Evolutionary conservation across 305 asterid species (phyloP), one percentile per base, ranked within the genome.

Genomic region (Ilex paraguariensis): DNA sequence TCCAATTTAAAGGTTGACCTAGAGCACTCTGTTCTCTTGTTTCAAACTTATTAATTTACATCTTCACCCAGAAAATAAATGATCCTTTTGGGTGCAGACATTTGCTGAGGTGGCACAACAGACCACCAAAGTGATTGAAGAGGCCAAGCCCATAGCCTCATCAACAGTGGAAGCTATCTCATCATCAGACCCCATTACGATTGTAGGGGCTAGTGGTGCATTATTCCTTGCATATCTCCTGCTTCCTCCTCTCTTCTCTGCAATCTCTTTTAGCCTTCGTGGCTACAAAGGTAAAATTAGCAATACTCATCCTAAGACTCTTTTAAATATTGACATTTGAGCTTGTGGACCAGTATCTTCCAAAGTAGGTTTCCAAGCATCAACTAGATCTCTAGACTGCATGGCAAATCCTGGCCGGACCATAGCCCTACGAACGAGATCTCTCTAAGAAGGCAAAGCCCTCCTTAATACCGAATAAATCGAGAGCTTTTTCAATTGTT

Each of bases 91-190:
- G 55, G 49, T 81, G 75, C 87, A 92, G 98, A 82, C 95, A 36
- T 82, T 90, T 66, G 86, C 82, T 65, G 95, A 82, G 77, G 95
- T 86, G 46, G 96, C 95, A 59, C 91, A 92, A 69, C 96, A 81
- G 71, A 89, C 97, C 33, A 80, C 90, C 52, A 85, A 80, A 77
- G 88, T 87, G 63, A 91, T 91, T 54, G 83, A 67, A 71, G 90
- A 60, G 51, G 98, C 94, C 58, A 85, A 81, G 64, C 97, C 98
- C 15, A 69, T 92, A 16, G 97, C 96, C 64, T 72, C 88, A 66
- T 82, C 98, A 63, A 89, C 96, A 45, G 78, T 89, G 63, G 76
- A 92, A 72, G 74, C 87, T 46, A 84, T 92, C 65, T 82, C 89
- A 64, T 66, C 97, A 0, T 84, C 96, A 48, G 93, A 87, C 54